A percentile compares a stretch with the other conserved stretches of the same genome.
Evolutionary conservation across 495 filamentous ascomycete species (phyloP).

Genomic region (Filosporella fistucella): DNA sequence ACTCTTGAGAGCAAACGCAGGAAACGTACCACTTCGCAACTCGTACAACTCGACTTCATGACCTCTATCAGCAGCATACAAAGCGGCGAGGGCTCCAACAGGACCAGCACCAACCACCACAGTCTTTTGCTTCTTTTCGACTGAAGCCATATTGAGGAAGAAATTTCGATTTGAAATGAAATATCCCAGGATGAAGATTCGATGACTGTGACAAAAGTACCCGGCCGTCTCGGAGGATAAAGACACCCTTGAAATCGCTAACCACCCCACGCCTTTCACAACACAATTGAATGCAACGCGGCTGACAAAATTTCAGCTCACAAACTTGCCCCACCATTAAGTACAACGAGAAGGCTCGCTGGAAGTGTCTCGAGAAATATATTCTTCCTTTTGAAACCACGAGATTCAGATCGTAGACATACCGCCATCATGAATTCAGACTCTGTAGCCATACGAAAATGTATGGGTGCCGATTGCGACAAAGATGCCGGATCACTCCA

Average conservation of each 20-base stretch:
- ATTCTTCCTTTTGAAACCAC: too few relatives aligned
- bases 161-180: not conserved
- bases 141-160: slow-evolving; percentile 3
- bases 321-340: slow-evolving; percentile 14
- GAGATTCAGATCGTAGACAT: too few relatives aligned
- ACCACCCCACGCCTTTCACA: too few relatives aligned
- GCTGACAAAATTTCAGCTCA: slow-evolving; percentile 23
- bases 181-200: not conserved
- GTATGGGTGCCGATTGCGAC: slow-evolving; percentile 72
- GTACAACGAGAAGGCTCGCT: too few relatives aligned
- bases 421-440: slow-evolving; percentile 37
- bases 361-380: too few relatives aligned
- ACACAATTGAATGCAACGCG: too few relatives aligned
- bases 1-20: not conserved
- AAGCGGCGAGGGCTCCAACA: slow-evolving; percentile 83
- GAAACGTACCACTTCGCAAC: slow-evolving; percentile 77
- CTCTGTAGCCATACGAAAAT: slow-evolving; percentile 57
- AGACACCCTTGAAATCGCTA: too few relatives aligned
- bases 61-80: slow-evolving; percentile 85
- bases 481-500: slow-evolving; percentile 82
- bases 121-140: slow-evolving; percentile 52
- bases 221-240: too few relatives aligned
- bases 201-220: slow-evolving; percentile 10
- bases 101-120: slow-evolving; percentile 88
- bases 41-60: slow-evolving; percentile 94